Evolutionary conservation across 495 filamentous ascomycete genomes (phyloP).

Genomic region (Pyrenopolyporus hunteri): DNA sequence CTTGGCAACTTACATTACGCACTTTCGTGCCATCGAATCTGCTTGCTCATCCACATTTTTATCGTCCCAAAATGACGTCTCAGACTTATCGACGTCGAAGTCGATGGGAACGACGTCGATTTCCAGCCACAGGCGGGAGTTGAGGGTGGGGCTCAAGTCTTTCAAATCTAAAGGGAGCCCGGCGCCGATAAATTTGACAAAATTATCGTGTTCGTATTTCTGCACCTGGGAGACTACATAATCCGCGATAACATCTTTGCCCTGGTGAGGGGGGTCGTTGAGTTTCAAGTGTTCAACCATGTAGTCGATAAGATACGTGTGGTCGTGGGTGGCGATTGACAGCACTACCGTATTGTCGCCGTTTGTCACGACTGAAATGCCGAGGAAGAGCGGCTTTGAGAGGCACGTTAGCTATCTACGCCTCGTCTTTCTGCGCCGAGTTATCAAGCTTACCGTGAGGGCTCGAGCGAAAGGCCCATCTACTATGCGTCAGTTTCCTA

Average conservation of each 20-base stretch:
- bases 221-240: slow-evolving; percentile 60
- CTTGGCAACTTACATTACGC: slow-evolving; percentile 43
- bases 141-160: slow-evolving; percentile 63
- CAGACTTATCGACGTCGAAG: slow-evolving; percentile 54
- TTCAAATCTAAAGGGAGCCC: slow-evolving; percentile 61
- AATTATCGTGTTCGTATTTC: slow-evolving; percentile 64
- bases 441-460: slow-evolving; percentile 48
- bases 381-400: slow-evolving; percentile 66
- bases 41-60: slow-evolving; percentile 80
- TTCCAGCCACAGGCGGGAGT: slow-evolving; percentile 78
- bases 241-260: slow-evolving; percentile 56
- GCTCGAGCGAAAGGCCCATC: slow-evolving; percentile 53
- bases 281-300: slow-evolving; percentile 61
- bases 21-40: slow-evolving; percentile 84
- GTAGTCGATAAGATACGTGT: slow-evolving; percentile 80
- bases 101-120: slow-evolving; percentile 78
- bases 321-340: slow-evolving; percentile 75
- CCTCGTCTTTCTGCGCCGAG: background rate
- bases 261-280: slow-evolving; percentile 43
- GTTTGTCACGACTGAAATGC: slow-evolving; percentile 61
- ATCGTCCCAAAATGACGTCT: slow-evolving; percentile 55
- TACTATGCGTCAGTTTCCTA: slow-evolving; percentile 12
- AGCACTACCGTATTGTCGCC: slow-evolving; percentile 59
- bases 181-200: slow-evolving; percentile 70
- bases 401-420: slow-evolving; percentile 26